Evolutionary conservation across 148 eudicot genomes (phyloP), one percentile per base, ranked within the genome.

Genomic region (Mesembryanthemum crystallinum): DNA sequence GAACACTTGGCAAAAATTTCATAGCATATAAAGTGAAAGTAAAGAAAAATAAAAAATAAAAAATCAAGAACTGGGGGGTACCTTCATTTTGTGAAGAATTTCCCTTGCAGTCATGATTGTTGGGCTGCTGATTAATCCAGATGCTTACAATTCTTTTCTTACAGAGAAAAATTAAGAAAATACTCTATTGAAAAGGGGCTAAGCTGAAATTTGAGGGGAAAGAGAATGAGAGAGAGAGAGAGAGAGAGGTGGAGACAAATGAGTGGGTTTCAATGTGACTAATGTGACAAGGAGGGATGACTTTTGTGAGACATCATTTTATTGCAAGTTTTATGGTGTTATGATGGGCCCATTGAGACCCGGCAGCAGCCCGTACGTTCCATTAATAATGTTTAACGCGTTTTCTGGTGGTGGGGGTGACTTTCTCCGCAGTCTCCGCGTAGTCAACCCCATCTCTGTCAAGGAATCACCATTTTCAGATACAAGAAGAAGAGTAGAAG

Each of bases 31-130:
- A 39, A 39, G 59, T 7, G 47, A 51, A 74, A 23, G 45, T 11
- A 28, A 66, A 24, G 20, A 47, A 54, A 72, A 10, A 24, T 51
- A 58, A 21, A 23, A 24, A 52, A 20, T 7, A 69, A 29, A 24
- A 17, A 21, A 3, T 21, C 61, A 21, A 21, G 17, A 42, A 67
- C 28, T n/a, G 7, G 72, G 7, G 72, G 69, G 25, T 28, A 86
- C 88, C 88, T 86, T 86, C 88, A 86, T 86, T 79, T 80, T 83
- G 57, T 80, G 84, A 49, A 86, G 82, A 86, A 86, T 72, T 43
- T 83, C 86, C 73, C 80, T 86, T 25, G 84, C 84, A 65, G 57
- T 76, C 88, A 86, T 86, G 84, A 73, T 78, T 60, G 43, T 42
- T 55, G 33, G 30, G 45, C 33, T 23, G 32, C 60, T 20, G 43